These are phyloP conservation scores for Mesostigma viride DNA, from an alignment of 139 green algal genomes.

Conservation along the genomic window DNA sequence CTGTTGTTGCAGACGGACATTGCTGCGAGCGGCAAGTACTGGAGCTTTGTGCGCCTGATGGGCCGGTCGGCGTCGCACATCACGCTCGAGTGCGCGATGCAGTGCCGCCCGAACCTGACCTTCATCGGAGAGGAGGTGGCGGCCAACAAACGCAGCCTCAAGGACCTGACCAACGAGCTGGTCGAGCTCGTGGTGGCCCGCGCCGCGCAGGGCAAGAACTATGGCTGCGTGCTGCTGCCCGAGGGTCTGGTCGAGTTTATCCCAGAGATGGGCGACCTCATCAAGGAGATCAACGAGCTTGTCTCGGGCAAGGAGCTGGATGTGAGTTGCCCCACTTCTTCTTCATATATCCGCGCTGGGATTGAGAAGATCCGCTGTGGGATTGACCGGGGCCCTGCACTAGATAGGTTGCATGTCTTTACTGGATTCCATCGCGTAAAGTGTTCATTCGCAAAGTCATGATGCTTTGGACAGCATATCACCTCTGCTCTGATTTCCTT, in stretches of 20 bases:
- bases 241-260: constrained; percentile 52
- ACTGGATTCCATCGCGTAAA: too few relatives aligned
- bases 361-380: too few relatives aligned
- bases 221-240: constrained; percentile 49
- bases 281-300: constrained; percentile 32
- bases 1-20: too few relatives aligned
- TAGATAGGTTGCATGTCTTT: too few relatives aligned
- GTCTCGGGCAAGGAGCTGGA: constrained; percentile 10
- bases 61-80: constrained; percentile 48
- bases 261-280: constrained; percentile 36
- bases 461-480: too few relatives aligned
- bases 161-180: constrained; percentile 35
- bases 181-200: constrained; percentile 40
- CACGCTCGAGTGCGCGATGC: constrained; percentile 53
- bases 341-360: too few relatives aligned
- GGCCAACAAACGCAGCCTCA: constrained; percentile 22
- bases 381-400: too few relatives aligned
- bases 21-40: too few relatives aligned
- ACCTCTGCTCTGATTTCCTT: too few relatives aligned
- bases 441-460: too few relatives aligned
- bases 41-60: constrained; percentile 57
- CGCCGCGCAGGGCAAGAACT: constrained; percentile 30
- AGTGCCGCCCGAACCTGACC: constrained; percentile 48
- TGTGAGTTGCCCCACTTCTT: too few relatives aligned
- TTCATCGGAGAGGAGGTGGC: constrained; percentile 50